phyloP scores from a whole-genome alignment of 441 rosid species.

The Euphorbia schlechtendalii region DNA sequence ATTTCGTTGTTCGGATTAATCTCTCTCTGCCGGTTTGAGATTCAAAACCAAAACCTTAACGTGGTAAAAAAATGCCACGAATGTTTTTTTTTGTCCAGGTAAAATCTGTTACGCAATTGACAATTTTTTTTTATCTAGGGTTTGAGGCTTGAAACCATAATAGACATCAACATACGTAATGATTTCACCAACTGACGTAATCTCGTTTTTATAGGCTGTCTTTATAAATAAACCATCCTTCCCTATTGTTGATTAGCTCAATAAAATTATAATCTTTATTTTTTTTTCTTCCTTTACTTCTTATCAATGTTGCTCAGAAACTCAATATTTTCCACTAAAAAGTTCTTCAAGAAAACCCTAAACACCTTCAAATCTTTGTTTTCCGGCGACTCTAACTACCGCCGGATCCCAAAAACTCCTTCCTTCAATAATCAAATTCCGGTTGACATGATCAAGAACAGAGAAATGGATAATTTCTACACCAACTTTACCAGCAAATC shows the following conservation, averaged over 20 bases:
- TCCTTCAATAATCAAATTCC: slow-evolving; percentile 11
- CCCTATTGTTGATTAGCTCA: background rate
- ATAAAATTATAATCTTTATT: background rate
- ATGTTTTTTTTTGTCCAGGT: too few species aligned
- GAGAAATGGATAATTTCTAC: slow-evolving; percentile 34
- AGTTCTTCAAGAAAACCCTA: slow-evolving; percentile 53
- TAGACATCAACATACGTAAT: background rate
- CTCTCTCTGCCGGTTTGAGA: too few species aligned
- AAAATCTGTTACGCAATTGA: too few species aligned
- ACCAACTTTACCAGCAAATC: slow-evolving; percentile 30
- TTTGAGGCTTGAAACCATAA: background rate
- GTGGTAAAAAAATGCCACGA: too few species aligned
- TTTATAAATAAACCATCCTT: background rate
- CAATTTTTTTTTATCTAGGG: too few species aligned
- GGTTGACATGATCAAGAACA: slow-evolving; percentile 9
- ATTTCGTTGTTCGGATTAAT: too few species aligned
- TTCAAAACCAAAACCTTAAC: too few species aligned
- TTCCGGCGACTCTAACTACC: slow-evolving; percentile 32
- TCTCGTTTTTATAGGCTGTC: background rate
- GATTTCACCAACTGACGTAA: background rate
- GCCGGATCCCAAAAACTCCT: slow-evolving; percentile 56
- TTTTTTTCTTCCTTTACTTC: background rate
- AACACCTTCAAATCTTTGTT: slow-evolving; percentile 50
- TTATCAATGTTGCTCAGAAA: slow-evolving; percentile 48
- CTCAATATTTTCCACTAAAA: slow-evolving; percentile 56